Conservation (phyloP, 495 filamentous ascomycete species). For the Pyrenula aspistea region DNA sequence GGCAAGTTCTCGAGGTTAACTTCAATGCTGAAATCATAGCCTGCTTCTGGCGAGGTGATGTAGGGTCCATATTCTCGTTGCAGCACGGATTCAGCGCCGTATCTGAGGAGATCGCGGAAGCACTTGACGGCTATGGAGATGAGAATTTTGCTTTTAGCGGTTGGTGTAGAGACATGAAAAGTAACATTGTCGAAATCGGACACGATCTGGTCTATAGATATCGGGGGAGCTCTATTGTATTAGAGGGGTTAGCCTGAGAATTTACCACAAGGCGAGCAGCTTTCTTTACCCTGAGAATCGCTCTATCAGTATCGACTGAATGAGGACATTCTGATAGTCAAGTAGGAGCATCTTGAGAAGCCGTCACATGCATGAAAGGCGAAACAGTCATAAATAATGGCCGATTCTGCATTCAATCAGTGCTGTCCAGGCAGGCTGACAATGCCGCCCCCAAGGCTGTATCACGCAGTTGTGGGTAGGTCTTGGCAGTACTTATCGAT, state of each 20-base stretch:
- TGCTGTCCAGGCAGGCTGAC: too few relatives aligned
- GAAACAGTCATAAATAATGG: constrained; percentile 5
- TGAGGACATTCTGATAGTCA: constrained; percentile 97
- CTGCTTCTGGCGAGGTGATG: constrained; percentile 73
- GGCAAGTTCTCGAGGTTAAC: constrained; percentile 84
- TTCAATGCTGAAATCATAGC: constrained; percentile 88
- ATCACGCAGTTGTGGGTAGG: not conserved
- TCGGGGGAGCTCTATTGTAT: constrained; percentile 60
- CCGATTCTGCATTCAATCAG: too few relatives aligned
- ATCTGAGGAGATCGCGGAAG: constrained; percentile 80
- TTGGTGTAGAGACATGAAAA: constrained; percentile 94
- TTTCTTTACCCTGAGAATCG: constrained; percentile 70
- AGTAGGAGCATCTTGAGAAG: constrained; percentile 76
- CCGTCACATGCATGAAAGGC: too few relatives aligned
- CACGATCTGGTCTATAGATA: constrained; percentile 89
- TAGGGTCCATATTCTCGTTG: constrained; percentile 89
- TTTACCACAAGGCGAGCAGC: constrained; percentile 11
- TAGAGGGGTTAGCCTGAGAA: constrained; percentile 16
- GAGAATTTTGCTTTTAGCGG: constrained; percentile 81
- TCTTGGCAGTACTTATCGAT: not conserved
- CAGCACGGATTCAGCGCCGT: constrained; percentile 84
- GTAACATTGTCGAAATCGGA: constrained; percentile 97
- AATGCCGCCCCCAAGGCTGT: too few relatives aligned
- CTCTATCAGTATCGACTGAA: constrained; percentile 90
- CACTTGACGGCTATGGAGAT: constrained; percentile 91